These are phyloP conservation scores for Xylaria sp. DNA, from an alignment of 2,329 filamentous ascomycete genomes.

Conservation along the genomic window DNA sequence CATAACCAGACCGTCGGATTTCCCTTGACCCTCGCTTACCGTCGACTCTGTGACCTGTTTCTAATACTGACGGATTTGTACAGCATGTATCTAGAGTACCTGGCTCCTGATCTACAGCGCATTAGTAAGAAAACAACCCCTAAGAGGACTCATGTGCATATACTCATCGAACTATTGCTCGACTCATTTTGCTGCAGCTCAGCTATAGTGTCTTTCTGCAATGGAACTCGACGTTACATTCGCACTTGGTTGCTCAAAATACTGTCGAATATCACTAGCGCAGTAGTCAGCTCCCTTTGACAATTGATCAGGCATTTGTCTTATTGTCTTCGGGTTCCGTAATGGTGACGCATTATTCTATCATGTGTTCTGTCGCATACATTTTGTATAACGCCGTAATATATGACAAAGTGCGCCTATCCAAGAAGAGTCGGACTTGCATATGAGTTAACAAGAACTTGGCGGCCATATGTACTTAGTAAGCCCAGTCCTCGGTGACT, in stretches of 20 bases:
- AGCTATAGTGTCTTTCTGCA: conserved; percentile 32
- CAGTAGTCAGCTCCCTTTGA: conserved; percentile 22
- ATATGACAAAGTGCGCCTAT: conserved; percentile 28
- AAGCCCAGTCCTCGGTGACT: conserved; percentile 5
- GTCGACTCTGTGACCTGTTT: conserved; percentile 12
- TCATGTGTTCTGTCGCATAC: conserved; percentile 33
- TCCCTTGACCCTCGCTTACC: conserved; percentile 9
- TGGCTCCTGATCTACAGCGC: conserved; percentile 27
- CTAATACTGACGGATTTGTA: conserved; percentile 13
- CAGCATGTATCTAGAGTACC: background rate
- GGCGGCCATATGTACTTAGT: background rate
- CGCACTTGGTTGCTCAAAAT: conserved; percentile 34
- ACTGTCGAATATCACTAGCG: conserved; percentile 6
- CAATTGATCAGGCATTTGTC: conserved; percentile 14
- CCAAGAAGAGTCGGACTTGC: conserved; percentile 18
- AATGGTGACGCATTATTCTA: conserved; percentile 23
- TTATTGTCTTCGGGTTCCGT: conserved; percentile 35
- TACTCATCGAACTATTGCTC: conserved; percentile 26
- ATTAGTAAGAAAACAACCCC: conserved; percentile 16
- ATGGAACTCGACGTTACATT: conserved; percentile 37
- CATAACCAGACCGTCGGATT: conserved; percentile 39
- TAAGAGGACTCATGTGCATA: conserved; percentile 20
- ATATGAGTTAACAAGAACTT: conserved; percentile 18
- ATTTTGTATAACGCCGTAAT: conserved; percentile 29
- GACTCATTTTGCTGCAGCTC: conserved; percentile 28